These are phyloP conservation scores for Pseudozyma sp. DNA, from an alignment of 1,284 basidiomycete genomes.

Conservation along the genomic window DNA sequence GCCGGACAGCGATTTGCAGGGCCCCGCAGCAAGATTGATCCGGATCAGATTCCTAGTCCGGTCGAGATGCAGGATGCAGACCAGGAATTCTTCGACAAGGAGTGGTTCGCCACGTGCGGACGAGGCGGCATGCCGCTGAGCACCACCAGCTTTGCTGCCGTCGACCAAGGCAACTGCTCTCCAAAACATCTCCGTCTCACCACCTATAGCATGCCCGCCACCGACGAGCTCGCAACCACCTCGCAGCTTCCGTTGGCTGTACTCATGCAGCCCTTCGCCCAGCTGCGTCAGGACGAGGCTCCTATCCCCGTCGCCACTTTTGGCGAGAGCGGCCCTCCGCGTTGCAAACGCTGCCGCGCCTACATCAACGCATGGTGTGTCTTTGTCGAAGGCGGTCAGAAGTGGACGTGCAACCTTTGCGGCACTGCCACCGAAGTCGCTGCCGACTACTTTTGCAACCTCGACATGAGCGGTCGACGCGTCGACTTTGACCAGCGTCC, in stretches of 20 bases:
- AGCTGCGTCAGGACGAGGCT: conserved; percentile 76
- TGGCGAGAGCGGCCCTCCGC: conserved; percentile 80
- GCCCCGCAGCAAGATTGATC: conserved; percentile 83
- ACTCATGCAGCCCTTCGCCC: conserved; percentile 90
- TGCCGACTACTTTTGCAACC: conserved; percentile 83
- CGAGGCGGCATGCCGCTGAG: conserved; percentile 79
- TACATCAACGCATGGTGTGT: conserved; percentile 96
- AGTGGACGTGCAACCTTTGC: conserved; percentile 95
- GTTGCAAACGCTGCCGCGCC: conserved; percentile 86
- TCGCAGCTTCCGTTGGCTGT: conserved; percentile 84
- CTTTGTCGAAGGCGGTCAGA: conserved; percentile 85
- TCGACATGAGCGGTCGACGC: conserved; percentile 83
- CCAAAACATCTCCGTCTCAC: conserved; percentile 78
- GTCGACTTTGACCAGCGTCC: conserved; percentile 85
- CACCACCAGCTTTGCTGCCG: conserved; percentile 85
- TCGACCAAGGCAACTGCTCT: conserved; percentile 87
- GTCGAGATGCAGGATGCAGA: conserved; percentile 86
- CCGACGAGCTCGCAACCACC: conserved; percentile 82
- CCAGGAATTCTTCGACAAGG: conserved; percentile 82
- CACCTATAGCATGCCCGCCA: conserved; percentile 80
- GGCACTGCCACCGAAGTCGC: conserved; percentile 78
- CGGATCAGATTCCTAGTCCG: conserved; percentile 89
- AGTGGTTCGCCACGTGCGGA: conserved; percentile 80
- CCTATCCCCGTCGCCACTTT: conserved; percentile 78
- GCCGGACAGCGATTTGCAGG: conserved; percentile 72